Percentiles rank a stretch among this genome's conserved stretches.
phyloP scores from a whole-genome alignment of 192 early-diverging fungal genomes.

The Backusella australiensis region DNA sequence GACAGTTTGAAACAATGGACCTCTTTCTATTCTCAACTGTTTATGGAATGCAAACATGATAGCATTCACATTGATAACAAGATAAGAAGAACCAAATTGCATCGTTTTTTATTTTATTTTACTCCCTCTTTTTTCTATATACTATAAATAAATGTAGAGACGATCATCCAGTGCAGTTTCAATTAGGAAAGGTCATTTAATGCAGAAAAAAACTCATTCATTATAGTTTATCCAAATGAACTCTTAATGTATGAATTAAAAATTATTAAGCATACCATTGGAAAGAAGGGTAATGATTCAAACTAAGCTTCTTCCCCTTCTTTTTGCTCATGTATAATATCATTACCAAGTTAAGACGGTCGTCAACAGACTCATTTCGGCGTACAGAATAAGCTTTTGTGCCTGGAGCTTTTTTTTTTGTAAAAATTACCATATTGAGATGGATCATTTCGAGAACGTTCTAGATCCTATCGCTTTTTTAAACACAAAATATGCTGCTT shows the following conservation, averaged over 20 bases:
- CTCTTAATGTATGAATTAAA: too few relatives aligned
- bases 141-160: background rate
- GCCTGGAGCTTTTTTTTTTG: background rate
- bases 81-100: background rate
- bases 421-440: background rate
- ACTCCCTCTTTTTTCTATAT: background rate
- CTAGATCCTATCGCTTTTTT: background rate
- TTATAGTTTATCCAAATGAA: too few relatives aligned
- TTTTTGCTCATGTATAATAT: background rate
- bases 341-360: background rate
- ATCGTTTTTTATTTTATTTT: background rate
- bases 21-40: too few relatives aligned
- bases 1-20: background rate
- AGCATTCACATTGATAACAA: background rate
- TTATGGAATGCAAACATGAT: background rate
- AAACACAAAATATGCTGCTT: background rate
- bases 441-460: background rate
- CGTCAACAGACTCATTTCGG: too few relatives aligned
- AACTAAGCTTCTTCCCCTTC: too few relatives aligned
- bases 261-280: too few relatives aligned
- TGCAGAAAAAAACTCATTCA: background rate
- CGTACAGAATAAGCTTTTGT: background rate
- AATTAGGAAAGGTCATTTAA: background rate
- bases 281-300: too few relatives aligned
- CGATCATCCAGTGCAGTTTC: background rate